Evolutionary conservation across 2,329 filamentous ascomycete genomes (phyloP).

Genomic region (Arthrobotrys entomopaga): DNA sequence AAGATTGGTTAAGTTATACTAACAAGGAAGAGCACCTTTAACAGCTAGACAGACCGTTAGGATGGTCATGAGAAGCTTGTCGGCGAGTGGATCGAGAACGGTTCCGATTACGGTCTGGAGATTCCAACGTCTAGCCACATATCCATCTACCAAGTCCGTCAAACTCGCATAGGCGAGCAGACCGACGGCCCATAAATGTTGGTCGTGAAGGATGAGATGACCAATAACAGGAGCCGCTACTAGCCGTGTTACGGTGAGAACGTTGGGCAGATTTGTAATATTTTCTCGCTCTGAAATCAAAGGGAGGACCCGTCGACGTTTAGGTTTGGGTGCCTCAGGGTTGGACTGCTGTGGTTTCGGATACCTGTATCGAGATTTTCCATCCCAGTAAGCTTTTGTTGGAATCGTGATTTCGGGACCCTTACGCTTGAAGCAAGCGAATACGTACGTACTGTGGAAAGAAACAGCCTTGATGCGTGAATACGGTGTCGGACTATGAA

Average conservation of each 20-base stretch:
- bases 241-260: slow-evolving; percentile 87
- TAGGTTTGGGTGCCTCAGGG: slow-evolving; percentile 5
- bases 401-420: no score
- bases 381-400: no score
- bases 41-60: slow-evolving; percentile 84
- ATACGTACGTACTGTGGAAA: slow-evolving; percentile 53
- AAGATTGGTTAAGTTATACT: background rate
- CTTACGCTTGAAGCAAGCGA: no score
- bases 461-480: background rate
- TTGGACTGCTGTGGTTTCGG: background rate
- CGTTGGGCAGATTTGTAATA: slow-evolving; percentile 95
- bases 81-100: slow-evolving; percentile 94
- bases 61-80: slow-evolving; percentile 95
- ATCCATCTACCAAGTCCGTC: slow-evolving; percentile 92
- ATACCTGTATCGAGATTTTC: no score
- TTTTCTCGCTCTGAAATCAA: slow-evolving; percentile 73
- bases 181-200: slow-evolving; percentile 79
- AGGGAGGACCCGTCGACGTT: slow-evolving; percentile 40
- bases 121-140: slow-evolving; percentile 87
- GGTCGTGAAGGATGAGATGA: slow-evolving; percentile 85
- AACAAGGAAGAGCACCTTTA: slow-evolving; percentile 80
- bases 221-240: slow-evolving; percentile 84
- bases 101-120: slow-evolving; percentile 93
- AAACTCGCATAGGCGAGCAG: slow-evolving; percentile 93
- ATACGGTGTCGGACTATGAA: background rate